Base-by-base conservation (phyloP, 495 filamentous ascomycete species). In the Aspergillus panamensis region DNA sequence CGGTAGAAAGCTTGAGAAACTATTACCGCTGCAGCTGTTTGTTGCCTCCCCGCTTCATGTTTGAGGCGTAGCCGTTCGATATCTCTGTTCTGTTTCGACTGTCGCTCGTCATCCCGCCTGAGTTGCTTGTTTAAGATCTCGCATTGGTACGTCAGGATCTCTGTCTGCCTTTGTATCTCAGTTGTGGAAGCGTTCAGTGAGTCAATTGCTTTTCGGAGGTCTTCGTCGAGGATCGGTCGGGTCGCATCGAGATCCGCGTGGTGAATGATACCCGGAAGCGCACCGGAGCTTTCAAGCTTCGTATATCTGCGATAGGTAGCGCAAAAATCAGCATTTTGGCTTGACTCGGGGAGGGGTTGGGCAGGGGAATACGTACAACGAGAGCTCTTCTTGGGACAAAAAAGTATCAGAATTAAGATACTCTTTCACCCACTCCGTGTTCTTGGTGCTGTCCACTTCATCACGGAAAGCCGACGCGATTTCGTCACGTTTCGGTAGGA, bases 311-410 rank as follows among this genome's bases (percentile, higher is more conserved):
- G 9, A 35, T 13, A 10, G 31, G 13, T 4, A 21, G n/a, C 5
- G 8, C 30, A 31, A 30, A 1, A 25, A 55, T 30, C 43, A 9
- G 13, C 33, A 45, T 25, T 25, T 29, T 30, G 21, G 16, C 12
- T 19, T 25, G 25, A 14, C 37, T 32, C 8, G 30, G 19, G 25
- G 25, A 43, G 8, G 20, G n/a, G 16, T 12, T 2, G 16, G 32
- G 7, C 21, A 25, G 39, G 13, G 31, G 42, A 9, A 33, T 37
- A 17, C 66, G 35, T 66, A 76, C 76, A 77, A 48, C 42, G 51
- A 53, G 13, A 75, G 61, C 60, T 78, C 76, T 48, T 79, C 76
- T 40, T 67, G 65, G 8, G 74, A 76, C 40, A 79, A 64, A 21
- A 79, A 62, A 6, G 72, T 74, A 39, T 71, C 67, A 1, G 62